These are phyloP conservation scores for Cyathus striatus DNA, from an alignment of 768 basidiomycete species.

Conservation along the genomic window DNA sequence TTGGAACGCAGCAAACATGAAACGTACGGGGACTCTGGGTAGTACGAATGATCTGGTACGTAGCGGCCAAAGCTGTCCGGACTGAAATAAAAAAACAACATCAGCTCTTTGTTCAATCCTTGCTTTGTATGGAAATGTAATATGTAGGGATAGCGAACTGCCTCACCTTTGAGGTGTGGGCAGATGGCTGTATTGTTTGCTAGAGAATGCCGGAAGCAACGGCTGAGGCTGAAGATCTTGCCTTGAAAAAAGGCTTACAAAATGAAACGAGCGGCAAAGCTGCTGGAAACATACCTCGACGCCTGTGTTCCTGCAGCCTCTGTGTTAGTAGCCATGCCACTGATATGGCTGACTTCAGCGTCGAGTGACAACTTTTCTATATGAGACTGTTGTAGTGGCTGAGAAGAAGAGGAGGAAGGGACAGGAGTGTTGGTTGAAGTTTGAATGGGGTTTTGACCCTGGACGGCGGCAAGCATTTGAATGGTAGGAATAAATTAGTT, in stretches of 20 bases:
- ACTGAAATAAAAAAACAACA: conserved; percentile 5
- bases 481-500: background rate
- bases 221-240: conserved; percentile 8
- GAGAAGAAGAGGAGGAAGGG: conserved; percentile 4
- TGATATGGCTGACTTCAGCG: background rate
- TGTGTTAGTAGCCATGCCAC: too few relatives aligned
- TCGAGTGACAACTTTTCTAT: too few relatives aligned
- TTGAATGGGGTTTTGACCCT: conserved; percentile 7
- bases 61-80: conserved; percentile 4
- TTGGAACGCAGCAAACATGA: background rate
- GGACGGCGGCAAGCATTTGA: conserved; percentile 6
- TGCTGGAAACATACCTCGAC: conserved; percentile 1
- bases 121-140: too few relatives aligned
- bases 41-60: background rate
- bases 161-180: conserved; percentile 32
- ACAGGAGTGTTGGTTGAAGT: conserved; percentile 5
- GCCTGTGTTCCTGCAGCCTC: too few relatives aligned
- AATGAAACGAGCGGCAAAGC: background rate
- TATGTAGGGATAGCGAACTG: too few relatives aligned
- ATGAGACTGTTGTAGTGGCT: too few relatives aligned
- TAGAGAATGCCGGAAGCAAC: conserved; percentile 14
- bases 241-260: conserved; percentile 7
- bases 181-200: conserved; percentile 23
- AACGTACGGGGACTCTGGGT: conserved; percentile 8
- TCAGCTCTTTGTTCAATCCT: too few relatives aligned